Conservation (phyloP, 2,329 filamentous ascomycete genomes). For the Fusarium anguioides region DNA sequence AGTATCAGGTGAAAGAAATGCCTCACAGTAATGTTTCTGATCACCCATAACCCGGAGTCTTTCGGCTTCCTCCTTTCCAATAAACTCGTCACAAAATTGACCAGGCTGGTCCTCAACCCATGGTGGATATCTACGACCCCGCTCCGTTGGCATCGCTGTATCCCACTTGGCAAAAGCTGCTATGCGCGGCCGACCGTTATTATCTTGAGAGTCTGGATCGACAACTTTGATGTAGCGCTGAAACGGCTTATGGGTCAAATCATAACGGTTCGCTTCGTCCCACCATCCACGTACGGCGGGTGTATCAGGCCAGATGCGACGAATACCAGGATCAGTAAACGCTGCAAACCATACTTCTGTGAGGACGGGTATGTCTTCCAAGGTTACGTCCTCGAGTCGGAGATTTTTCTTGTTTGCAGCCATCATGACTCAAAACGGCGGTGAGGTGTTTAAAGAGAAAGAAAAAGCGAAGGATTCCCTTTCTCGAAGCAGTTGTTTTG, state of each 20-base stretch:
- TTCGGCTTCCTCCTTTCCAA: constrained; percentile 25
- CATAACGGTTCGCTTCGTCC: constrained; percentile 27
- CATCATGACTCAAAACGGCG: not conserved
- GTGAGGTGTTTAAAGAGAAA: not conserved
- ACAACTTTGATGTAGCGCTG: constrained; percentile 36
- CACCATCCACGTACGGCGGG: constrained; percentile 33
- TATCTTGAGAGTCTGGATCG: constrained; percentile 19
- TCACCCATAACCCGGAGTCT: constrained; percentile 31
- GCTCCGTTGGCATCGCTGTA: constrained; percentile 11
- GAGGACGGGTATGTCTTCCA: constrained; percentile 17
- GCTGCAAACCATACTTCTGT: constrained; percentile 34
- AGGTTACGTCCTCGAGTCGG: constrained; percentile 6
- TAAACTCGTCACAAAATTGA: constrained; percentile 26
- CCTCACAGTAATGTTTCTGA: constrained; percentile 32
- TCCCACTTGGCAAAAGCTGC: constrained; percentile 39
- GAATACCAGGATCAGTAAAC: constrained; percentile 25
- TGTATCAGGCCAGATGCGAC: constrained; percentile 33
- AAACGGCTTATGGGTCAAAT: constrained; percentile 29
- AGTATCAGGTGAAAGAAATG: no score
- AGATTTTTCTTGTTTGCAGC: not conserved
- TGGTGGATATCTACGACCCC: constrained; percentile 32
- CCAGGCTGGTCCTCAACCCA: constrained; percentile 30
- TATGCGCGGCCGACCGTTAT: constrained; percentile 16
- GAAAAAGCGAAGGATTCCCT: not conserved
- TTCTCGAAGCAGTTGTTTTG: not conserved